phyloP scores from a whole-genome alignment of 495 filamentous ascomycete genomes.

The Immersiella caudata region DNA sequence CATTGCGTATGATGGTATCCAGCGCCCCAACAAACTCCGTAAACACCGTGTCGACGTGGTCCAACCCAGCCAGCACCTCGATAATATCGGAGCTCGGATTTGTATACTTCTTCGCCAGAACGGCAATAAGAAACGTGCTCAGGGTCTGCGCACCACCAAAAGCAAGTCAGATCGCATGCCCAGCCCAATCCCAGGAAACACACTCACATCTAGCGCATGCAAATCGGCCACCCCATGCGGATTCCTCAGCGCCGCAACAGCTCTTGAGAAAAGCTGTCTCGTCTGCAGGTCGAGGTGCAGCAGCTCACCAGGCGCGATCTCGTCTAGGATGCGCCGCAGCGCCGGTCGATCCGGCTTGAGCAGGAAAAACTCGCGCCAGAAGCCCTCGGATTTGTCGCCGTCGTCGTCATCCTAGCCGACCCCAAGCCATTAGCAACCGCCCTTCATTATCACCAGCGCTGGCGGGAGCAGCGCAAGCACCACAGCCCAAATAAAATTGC shows the following conservation, averaged over 20 bases:
- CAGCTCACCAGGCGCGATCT: slow-evolving; percentile 71
- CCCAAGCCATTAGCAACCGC: not conserved
- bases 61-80: slow-evolving; percentile 80
- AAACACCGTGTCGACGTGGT: slow-evolving; percentile 83
- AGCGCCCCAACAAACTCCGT: slow-evolving; percentile 83
- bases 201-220: slow-evolving; percentile 84
- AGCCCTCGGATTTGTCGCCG: slow-evolving; percentile 74
- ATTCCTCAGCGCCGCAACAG: slow-evolving; percentile 68
- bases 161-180: not conserved
- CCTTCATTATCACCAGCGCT: not conserved
- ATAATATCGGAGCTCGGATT: slow-evolving; percentile 97
- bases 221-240: slow-evolving; percentile 65
- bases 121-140: slow-evolving; percentile 78
- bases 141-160: slow-evolving; percentile 64
- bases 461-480: not conserved
- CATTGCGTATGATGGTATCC: slow-evolving; percentile 79
- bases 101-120: slow-evolving; percentile 88
- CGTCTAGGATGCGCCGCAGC: slow-evolving; percentile 66
- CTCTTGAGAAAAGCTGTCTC: slow-evolving; percentile 73
- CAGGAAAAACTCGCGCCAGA: slow-evolving; percentile 96
- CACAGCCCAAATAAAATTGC: not conserved
- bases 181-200: not conserved
- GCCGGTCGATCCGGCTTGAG: slow-evolving; percentile 72
- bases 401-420: slow-evolving; percentile 59
- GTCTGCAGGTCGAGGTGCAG: slow-evolving; percentile 75